phyloP scores from a whole-genome alignment of 257 asterid species.

The Nemophila menziesii region DNA sequence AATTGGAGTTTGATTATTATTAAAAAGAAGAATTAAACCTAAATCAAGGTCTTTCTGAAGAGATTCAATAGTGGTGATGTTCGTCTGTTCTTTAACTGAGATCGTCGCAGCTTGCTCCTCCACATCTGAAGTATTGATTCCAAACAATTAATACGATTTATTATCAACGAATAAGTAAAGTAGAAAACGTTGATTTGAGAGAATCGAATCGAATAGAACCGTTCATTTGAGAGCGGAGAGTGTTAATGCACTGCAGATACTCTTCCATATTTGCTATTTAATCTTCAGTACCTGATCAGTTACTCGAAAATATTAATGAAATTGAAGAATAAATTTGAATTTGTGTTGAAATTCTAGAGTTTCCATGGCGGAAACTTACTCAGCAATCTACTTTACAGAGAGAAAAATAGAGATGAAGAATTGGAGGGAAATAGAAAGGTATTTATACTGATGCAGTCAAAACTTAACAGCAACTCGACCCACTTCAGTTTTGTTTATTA shows the following conservation, averaged over 20 bases:
- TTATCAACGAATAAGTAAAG: background rate
- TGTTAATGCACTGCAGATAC: slow-evolving; percentile 65
- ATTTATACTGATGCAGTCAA: no score
- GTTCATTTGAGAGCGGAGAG: slow-evolving; percentile 73
- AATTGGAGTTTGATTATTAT: no score
- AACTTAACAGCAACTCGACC: no score
- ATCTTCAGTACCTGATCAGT: background rate
- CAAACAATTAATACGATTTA: background rate
- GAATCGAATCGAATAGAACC: slow-evolving; percentile 38
- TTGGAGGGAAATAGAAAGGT: no score
- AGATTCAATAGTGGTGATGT: slow-evolving; percentile 39
- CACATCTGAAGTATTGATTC: slow-evolving; percentile 43
- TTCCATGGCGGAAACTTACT: no score
- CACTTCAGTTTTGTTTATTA: no score
- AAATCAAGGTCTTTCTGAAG: slow-evolving; percentile 55
- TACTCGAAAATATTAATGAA: no score
- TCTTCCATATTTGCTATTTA: slow-evolving; percentile 48
- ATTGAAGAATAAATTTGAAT: no score
- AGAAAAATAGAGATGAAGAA: no score
- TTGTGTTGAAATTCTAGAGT: no score
- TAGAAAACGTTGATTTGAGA: background rate
- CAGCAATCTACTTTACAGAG: no score
- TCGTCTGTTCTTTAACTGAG: slow-evolving; percentile 75
- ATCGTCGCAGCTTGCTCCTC: slow-evolving; percentile 81
- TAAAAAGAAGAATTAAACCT: slow-evolving; percentile 24